Percentiles rank a stretch among this genome's conserved stretches.
Evolutionary conservation across 768 basidiomycete species (phyloP).

Genomic region (Dendrothele bispora): DNA sequence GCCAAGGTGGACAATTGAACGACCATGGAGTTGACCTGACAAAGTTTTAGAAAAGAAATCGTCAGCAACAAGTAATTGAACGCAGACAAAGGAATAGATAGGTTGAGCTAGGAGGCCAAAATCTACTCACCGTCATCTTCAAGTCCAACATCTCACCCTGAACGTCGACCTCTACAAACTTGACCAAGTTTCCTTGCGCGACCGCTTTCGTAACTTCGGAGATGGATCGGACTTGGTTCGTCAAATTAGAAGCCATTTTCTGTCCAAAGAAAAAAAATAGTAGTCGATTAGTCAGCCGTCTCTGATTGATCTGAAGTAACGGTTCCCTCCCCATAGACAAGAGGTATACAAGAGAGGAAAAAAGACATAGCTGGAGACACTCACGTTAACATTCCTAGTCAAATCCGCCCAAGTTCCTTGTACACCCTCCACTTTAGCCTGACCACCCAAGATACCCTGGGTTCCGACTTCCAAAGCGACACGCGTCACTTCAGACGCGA

Average conservation of each 20-base stretch:
- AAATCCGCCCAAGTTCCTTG: conserved; percentile 92
- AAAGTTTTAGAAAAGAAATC: too few species aligned
- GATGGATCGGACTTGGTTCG: conserved; percentile 87
- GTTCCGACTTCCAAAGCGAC: conserved; percentile 90
- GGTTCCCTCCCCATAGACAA: too few species aligned
- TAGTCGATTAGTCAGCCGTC: too few species aligned
- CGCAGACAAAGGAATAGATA: too few species aligned
- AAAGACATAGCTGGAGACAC: conserved; percentile 21
- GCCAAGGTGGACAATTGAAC: conserved; percentile 76
- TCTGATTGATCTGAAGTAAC: too few species aligned
- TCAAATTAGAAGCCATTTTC: conserved; percentile 87
- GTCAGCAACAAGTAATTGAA: conserved; percentile 58
- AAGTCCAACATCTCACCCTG: conserved; percentile 85
- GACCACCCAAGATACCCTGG: conserved; percentile 86
- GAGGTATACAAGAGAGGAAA: conserved; percentile 39
- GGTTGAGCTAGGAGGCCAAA: too few species aligned
- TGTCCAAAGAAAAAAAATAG: conserved; percentile 24
- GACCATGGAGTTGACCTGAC: conserved; percentile 84
- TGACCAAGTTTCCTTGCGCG: conserved; percentile 78
- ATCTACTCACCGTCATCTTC: conserved; percentile 86
- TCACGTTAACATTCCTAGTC: conserved; percentile 86
- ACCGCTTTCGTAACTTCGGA: conserved; percentile 89
- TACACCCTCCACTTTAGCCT: conserved; percentile 86
- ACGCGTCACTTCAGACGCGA: conserved; percentile 78
- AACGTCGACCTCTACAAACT: conserved; percentile 87